Evolutionary conservation across 441 rosid species (phyloP), one percentile per base, ranked within the genome.

Genomic region (Erodium chrysanthum): DNA sequence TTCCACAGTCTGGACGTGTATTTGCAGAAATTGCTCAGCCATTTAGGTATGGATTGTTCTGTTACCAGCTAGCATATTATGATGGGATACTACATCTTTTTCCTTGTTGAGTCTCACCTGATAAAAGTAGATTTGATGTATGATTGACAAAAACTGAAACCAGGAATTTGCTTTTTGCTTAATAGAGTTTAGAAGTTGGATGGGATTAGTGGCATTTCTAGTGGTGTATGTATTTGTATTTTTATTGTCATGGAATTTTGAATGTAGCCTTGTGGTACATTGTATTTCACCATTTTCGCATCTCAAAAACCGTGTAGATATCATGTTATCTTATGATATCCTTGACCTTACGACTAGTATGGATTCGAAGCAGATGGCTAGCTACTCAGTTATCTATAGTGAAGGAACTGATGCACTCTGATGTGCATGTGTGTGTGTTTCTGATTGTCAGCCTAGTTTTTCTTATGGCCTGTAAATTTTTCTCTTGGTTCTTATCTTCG

Each of bases 1-100:
- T 95, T 84, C 74, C 99, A 92, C 76, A 80, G 93, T 80, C 77
- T 95, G 86, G 96, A 90, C 78, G 66, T 85, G 65, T 95, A 86
- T 81, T 80, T 92, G 84, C 83, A 70, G 84, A 87, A 85, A 75
- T 37, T 92, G 75, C 82, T 79, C 74, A 80, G 75, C 48, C 91
- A 84, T 77, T 83, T 95, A 86, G 99, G 99, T 95, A 88, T 42
- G 64, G 12, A 14, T 25, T 23, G 27, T 69, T 52, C 63, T 62
- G 61, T 31, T 73, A 60, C 52, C 68, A 52, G 25, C 54, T 66
- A 27, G 62, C 42, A 9, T 37, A 67, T 21, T 50, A 14, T 5
- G 67, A 29, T 58, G 25, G 31, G 63, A 4, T 58, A 40, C 23
- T 50, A 23, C 67, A 60, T 27, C 9, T 56, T 56, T 40, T 62